Conservation (phyloP, 345 rosid genomes). For the Hypericum androsaemum region DNA sequence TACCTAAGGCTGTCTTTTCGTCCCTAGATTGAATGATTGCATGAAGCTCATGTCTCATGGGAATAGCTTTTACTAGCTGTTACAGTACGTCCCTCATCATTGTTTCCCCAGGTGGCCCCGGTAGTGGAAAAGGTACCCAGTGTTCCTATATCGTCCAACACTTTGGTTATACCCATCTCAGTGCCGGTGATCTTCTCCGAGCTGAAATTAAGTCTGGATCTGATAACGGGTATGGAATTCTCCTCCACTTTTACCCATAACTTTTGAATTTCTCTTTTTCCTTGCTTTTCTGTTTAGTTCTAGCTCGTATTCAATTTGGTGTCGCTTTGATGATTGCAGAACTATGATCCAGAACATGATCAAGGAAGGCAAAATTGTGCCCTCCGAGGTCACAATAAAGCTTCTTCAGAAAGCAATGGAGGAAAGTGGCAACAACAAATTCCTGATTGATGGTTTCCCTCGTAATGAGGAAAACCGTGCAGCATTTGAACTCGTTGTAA, state of each 20-base stretch:
- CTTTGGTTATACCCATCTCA: constrained; percentile 26
- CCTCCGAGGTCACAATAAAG: constrained; percentile 26
- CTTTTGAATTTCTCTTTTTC: too few relatives aligned
- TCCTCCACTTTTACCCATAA: too few relatives aligned
- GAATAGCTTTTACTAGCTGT: too few relatives aligned
- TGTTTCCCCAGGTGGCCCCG: constrained; percentile 70
- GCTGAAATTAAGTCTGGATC: constrained; percentile 27
- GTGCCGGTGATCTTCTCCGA: constrained; percentile 32
- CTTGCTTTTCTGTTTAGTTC: too few relatives aligned
- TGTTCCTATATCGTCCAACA: constrained; percentile 19
- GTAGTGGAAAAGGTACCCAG: constrained; percentile 38
- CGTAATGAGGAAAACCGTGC: constrained; percentile 17
- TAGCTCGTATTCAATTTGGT: not conserved
- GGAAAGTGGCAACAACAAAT: constrained; percentile 17
- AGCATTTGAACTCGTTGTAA: constrained; percentile 14
- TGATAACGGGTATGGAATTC: constrained; percentile 26
- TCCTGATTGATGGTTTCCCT: constrained; percentile 18
- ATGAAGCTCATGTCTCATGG: too few relatives aligned
- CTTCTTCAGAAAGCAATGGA: constrained; percentile 25
- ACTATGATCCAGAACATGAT: constrained; percentile 55
- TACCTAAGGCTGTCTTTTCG: too few relatives aligned
- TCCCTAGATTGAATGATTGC: too few relatives aligned
- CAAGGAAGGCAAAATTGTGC: constrained; percentile 51
- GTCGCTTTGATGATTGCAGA: constrained; percentile 14
- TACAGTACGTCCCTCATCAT: too few relatives aligned